phyloP scores from a whole-genome alignment of 83 land plant genomes.

The Diphasiastrum complanatum region DNA sequence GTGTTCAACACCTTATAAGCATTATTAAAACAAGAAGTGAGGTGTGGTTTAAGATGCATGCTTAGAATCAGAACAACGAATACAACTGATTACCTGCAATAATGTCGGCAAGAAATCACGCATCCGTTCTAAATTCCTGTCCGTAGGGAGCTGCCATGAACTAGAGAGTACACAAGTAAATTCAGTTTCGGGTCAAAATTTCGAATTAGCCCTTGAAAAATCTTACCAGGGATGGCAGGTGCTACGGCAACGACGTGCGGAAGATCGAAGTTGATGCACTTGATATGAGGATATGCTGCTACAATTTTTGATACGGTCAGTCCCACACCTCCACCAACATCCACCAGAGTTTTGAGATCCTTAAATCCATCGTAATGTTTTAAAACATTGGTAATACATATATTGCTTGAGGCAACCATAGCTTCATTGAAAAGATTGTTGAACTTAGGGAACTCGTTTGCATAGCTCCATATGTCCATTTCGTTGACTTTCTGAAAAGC shows the following conservation, averaged over 20 bases:
- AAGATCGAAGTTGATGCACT: slow-evolving; percentile 42
- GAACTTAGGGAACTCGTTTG: not conserved
- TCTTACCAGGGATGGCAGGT: slow-evolving; percentile 6
- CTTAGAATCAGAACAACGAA: too few species aligned
- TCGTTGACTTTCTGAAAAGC: slow-evolving; percentile 17
- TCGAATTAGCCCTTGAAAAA: not conserved
- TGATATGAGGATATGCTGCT: slow-evolving; percentile 31
- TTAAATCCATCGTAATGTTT: slow-evolving; percentile 26
- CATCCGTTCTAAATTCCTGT: not conserved
- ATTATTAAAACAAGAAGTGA: not conserved
- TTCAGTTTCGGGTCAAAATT: too few species aligned
- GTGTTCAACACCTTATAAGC: slow-evolving; percentile 14
- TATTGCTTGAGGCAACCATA: slow-evolving; percentile 18
- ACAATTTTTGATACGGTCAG: slow-evolving; percentile 27
- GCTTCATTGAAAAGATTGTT: slow-evolving; percentile 16
- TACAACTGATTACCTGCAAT: too few species aligned
- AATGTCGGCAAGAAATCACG: too few species aligned
- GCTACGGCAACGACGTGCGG: slow-evolving; percentile 36
- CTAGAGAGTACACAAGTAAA: too few species aligned
- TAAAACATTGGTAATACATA: slow-evolving; percentile 18
- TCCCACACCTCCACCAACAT: slow-evolving; percentile 46
- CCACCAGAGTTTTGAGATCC: slow-evolving; percentile 30
- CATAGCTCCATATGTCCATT: slow-evolving; percentile 8
- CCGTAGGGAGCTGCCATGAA: not conserved
- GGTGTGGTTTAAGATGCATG: not conserved